Conservation (phyloP, 1,139 yeast genomes). For the Meyerozyma smithsonii region DNA sequence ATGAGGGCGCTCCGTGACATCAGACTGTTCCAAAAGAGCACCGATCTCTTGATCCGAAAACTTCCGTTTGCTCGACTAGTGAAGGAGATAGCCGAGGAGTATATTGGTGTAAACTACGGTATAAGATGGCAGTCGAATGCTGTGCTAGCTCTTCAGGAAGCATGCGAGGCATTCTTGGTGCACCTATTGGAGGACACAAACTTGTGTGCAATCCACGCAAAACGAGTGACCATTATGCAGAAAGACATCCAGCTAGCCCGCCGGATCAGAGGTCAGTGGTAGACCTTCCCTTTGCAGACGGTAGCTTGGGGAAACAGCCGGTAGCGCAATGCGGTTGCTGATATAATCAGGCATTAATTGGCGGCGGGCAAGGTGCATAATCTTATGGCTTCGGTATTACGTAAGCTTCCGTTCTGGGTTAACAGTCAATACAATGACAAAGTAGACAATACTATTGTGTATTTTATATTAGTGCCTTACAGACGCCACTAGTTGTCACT, state of each 20-base stretch:
- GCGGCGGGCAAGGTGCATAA: not conserved
- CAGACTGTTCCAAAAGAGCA: constrained; percentile 68
- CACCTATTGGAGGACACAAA: constrained; percentile 88
- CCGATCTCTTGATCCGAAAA: constrained; percentile 73
- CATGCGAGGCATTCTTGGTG: constrained; percentile 84
- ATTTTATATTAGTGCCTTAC: not conserved
- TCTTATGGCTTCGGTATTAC: not conserved
- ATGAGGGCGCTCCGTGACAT: constrained; percentile 75
- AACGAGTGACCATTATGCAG: constrained; percentile 90
- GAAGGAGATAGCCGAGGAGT: constrained; percentile 75
- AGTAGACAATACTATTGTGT: not conserved
- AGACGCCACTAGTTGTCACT: not conserved
- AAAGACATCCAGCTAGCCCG: constrained; percentile 90
- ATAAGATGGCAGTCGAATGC: constrained; percentile 91
- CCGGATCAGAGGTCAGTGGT: constrained; percentile 65
- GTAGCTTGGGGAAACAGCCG: not conserved
- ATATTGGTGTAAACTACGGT: constrained; percentile 52
- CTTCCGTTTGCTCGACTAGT: constrained; percentile 89
- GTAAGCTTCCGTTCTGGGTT: constrained; percentile 3
- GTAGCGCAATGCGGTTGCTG: not conserved
- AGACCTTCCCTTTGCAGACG: too few relatives aligned
- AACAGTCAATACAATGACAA: not conserved
- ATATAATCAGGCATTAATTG: not conserved
- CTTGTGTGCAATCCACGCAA: constrained; percentile 87
- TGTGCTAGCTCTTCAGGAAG: constrained; percentile 84